phyloP scores from a whole-genome alignment of 495 filamentous ascomycete genomes.

The Xeromyces bisporus region DNA sequence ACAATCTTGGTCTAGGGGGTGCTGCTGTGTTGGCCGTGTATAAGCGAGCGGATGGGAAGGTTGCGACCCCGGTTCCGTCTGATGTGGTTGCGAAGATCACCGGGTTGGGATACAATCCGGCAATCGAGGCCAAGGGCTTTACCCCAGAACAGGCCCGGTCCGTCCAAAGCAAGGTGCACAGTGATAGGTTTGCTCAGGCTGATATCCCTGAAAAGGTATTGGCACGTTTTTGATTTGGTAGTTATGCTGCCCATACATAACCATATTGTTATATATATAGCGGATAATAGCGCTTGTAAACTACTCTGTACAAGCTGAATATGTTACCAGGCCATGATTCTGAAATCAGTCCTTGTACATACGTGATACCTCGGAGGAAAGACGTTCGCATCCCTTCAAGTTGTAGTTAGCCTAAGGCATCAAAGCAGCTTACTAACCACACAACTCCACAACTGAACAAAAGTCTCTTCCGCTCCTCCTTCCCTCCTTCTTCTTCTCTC shows the following conservation, averaged over 20 bases:
- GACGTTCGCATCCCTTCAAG: too few species aligned
- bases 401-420: too few species aligned
- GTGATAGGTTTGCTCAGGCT: slow-evolving; percentile 55
- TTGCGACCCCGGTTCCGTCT: slow-evolving; percentile 35
- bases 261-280: too few species aligned
- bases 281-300: slow-evolving; percentile 6
- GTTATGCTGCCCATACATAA: not conserved
- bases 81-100: slow-evolving; percentile 43
- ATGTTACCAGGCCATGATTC: too few species aligned
- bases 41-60: slow-evolving; percentile 63
- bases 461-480: slow-evolving; percentile 5
- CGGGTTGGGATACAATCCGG: slow-evolving; percentile 80
- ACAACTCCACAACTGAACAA: slow-evolving; percentile 4
- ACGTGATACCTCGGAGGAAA: too few species aligned
- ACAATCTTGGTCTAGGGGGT: slow-evolving; percentile 86
- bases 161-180: slow-evolving; percentile 52
- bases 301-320: slow-evolving; percentile 1
- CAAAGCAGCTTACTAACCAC: not conserved
- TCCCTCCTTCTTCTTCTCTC: slow-evolving; percentile 9
- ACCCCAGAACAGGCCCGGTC: slow-evolving; percentile 53
- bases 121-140: slow-evolving; percentile 74
- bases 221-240: slow-evolving; percentile 33
- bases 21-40: slow-evolving; percentile 87
- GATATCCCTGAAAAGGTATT: slow-evolving; percentile 57
- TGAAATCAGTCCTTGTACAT: too few species aligned